A percentile compares a stretch with the other conserved stretches of the same genome.
These are phyloP conservation scores for Phaffomyces thermotolerans DNA, from an alignment of 805 yeast genomes.

Conservation along the genomic window DNA sequence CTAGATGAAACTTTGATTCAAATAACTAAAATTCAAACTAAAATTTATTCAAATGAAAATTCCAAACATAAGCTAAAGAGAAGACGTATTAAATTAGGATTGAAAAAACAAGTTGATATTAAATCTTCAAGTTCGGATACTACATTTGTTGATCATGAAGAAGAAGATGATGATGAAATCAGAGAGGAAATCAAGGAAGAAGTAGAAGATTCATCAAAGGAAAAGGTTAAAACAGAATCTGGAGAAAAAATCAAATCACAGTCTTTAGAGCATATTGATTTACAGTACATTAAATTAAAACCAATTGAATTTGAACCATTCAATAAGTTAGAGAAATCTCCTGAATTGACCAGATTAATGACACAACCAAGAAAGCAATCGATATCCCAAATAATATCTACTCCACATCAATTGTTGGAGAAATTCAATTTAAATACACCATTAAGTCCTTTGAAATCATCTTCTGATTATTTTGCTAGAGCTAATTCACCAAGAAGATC, in stretches of 20 bases:
- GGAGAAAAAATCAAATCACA: neutral
- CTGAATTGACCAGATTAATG: neutral
- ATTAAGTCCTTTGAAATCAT: constrained; percentile 12
- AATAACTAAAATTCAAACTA: constrained; percentile 21
- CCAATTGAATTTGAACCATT: too few species aligned
- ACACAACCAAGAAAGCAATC: neutral
- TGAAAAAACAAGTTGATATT: neutral
- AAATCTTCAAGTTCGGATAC: constrained; percentile 10
- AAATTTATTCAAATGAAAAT: constrained; percentile 20
- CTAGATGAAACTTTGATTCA: constrained; percentile 17
- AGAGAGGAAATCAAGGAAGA: neutral
- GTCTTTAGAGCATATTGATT: neutral
- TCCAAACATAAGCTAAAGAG: constrained; percentile 11
- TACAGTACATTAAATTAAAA: too few species aligned
- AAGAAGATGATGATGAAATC: neutral
- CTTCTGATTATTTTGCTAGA: constrained; percentile 10
- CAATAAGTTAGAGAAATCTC: neutral
- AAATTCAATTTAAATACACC: constrained; percentile 13
- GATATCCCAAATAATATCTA: neutral
- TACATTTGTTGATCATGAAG: constrained; percentile 14
- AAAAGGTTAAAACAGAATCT: neutral
- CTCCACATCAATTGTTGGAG: constrained; percentile 12
- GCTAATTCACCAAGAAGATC: constrained; percentile 22
- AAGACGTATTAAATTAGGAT: constrained; percentile 19
- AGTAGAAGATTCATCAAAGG: too few species aligned